A percentile compares a stretch with the other conserved stretches of the same genome.
Conservation (phyloP, 371 early-diverging fungal species). For the Mucor lusitanicus region DNA sequence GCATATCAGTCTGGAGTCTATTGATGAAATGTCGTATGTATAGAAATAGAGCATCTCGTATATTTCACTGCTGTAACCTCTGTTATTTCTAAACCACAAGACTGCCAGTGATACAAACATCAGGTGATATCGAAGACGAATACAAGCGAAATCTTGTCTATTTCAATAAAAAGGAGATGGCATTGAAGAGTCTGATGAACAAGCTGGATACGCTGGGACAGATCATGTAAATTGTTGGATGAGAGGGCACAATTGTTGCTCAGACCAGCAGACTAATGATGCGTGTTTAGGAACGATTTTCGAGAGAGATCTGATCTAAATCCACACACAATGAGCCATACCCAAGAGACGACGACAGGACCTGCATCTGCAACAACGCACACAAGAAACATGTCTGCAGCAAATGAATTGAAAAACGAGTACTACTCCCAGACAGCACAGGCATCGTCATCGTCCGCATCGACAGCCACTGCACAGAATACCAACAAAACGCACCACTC, state of each 20-base stretch:
- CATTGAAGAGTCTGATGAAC: conserved; percentile 14
- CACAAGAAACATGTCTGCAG: neutral
- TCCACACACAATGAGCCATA: conserved; percentile 6
- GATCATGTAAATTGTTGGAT: conserved; percentile 6
- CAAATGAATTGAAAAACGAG: neutral
- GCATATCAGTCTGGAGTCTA: conserved; percentile 18
- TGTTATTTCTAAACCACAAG: neutral
- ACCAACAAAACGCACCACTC: neutral
- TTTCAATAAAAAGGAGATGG: conserved; percentile 15
- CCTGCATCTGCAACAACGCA: neutral
- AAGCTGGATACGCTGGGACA: conserved; percentile 15
- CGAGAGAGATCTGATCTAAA: conserved; percentile 13
- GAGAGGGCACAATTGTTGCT: neutral
- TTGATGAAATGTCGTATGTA: conserved; percentile 18
- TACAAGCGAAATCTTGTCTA: conserved; percentile 4
- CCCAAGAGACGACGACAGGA: neutral
- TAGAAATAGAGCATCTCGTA: neutral
- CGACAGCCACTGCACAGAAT: neutral
- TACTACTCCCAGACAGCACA: neutral
- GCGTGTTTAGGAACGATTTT: conserved; percentile 14
- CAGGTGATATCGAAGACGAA: conserved; percentile 2
- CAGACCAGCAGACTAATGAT: neutral
- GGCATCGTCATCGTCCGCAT: neutral
- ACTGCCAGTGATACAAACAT: neutral
- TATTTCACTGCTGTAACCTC: neutral